phyloP scores from a whole-genome alignment of 148 eudicot species.

The Spergularia bocconei region DNA sequence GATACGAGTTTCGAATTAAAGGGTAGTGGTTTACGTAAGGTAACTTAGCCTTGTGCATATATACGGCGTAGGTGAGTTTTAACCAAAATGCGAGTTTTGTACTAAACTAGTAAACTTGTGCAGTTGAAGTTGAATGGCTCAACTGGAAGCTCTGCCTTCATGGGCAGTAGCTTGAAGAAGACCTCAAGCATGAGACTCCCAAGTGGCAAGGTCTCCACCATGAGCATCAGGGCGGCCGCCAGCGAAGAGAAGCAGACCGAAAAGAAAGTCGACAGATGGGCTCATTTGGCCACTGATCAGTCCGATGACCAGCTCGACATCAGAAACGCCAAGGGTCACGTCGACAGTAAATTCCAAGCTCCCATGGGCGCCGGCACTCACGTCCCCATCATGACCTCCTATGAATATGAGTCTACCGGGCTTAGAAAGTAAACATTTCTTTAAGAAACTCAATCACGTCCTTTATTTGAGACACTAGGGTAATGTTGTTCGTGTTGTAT shows the following conservation, averaged over 20 bases:
- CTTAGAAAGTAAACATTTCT: constrained; percentile 34
- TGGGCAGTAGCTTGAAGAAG: constrained; percentile 65
- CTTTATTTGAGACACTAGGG: too few species aligned
- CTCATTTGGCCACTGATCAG: constrained; percentile 42
- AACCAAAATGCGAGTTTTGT: neutral
- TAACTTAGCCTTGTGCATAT: neutral
- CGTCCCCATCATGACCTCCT: constrained; percentile 51
- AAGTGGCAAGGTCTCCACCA: constrained; percentile 28
- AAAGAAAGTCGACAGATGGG: constrained; percentile 52
- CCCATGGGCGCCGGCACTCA: constrained; percentile 61
- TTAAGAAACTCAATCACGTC: too few species aligned
- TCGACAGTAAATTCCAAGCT: constrained; percentile 75
- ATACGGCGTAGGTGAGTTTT: neutral
- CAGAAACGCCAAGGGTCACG: constrained; percentile 80
- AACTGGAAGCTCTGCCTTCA: constrained; percentile 45
- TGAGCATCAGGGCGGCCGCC: constrained; percentile 38
- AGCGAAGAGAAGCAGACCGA: constrained; percentile 49
- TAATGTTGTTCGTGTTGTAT: too few species aligned
- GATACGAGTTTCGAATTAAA: too few species aligned
- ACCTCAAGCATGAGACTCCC: constrained; percentile 30
- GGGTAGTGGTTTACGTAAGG: neutral
- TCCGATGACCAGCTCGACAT: constrained; percentile 90
- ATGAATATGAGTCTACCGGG: constrained; percentile 64
- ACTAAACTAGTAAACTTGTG: constrained; percentile 11
- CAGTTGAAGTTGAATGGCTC: constrained; percentile 64